Conservation (phyloP, 192 early-diverging fungal genomes). For the Umbelopsis sp. region DNA sequence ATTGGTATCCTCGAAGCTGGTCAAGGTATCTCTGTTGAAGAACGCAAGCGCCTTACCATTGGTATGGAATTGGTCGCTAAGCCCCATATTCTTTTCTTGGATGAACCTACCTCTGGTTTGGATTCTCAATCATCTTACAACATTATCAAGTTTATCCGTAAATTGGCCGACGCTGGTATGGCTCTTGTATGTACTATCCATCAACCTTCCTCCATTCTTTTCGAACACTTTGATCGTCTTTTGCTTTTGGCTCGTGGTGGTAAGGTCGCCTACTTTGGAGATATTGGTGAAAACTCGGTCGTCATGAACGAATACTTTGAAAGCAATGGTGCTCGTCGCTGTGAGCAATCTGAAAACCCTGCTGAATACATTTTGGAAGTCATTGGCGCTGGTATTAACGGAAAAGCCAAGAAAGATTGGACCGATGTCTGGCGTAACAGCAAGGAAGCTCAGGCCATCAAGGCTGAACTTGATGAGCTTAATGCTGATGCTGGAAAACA, state of each 20-base stretch:
- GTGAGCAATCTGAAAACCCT: conserved; percentile 69
- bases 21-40: conserved; percentile 80
- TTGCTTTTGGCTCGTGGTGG: conserved; percentile 81
- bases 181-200: conserved; percentile 85
- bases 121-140: conserved; percentile 81
- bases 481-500: conserved; percentile 35
- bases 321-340: conserved; percentile 65
- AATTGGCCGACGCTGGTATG: conserved; percentile 64
- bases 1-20: conserved; percentile 51
- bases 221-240: conserved; percentile 84
- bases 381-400: conserved; percentile 69
- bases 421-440: conserved; percentile 70
- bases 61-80: conserved; percentile 82
- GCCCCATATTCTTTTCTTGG: conserved; percentile 77
- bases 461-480: conserved; percentile 57
- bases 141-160: conserved; percentile 72
- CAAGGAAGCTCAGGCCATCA: conserved; percentile 40
- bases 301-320: conserved; percentile 77
- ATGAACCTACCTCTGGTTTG: conserved; percentile 72
- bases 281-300: conserved; percentile 67
- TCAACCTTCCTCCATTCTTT: conserved; percentile 83
- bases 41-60: conserved; percentile 82
- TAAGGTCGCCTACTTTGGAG: conserved; percentile 79
- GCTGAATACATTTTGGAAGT: conserved; percentile 88
- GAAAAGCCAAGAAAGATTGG: conserved; percentile 63